phyloP scores from a whole-genome alignment of 805 yeast genomes.

The baker's yeast (Saccharomyces cerevisiae) region DNA sequence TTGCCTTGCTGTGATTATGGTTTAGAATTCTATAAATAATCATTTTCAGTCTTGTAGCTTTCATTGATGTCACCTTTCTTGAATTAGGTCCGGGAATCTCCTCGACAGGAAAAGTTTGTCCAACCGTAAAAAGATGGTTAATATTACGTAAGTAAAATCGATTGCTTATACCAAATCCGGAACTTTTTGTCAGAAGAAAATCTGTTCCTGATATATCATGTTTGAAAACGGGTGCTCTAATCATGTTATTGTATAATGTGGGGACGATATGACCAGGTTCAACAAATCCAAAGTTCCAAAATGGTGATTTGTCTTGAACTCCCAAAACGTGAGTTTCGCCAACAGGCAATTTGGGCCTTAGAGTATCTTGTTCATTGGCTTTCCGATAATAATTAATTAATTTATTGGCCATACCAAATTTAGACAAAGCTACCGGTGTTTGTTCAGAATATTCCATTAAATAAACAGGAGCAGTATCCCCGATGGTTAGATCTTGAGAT shows the following conservation, averaged over 20 bases:
- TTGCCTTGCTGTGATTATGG: conserved; percentile 60
- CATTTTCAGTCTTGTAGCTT: conserved; percentile 87
- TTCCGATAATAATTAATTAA: conserved; percentile 89
- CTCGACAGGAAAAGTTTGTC: conserved; percentile 86
- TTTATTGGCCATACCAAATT: conserved; percentile 94
- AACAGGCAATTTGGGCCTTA: conserved; percentile 77
- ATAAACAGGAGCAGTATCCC: conserved; percentile 73
- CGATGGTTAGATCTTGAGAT: conserved; percentile 69
- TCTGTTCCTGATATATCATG: conserved; percentile 77
- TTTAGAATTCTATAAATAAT: conserved; percentile 83
- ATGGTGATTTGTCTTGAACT: conserved; percentile 93
- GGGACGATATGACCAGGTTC: conserved; percentile 93
- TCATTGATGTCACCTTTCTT: conserved; percentile 86
- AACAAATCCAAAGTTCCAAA: conserved; percentile 97
- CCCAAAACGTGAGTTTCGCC: conserved; percentile 96
- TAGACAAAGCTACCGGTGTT: conserved; percentile 69
- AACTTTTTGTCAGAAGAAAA: conserved; percentile 68
- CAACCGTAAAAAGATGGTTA: conserved; percentile 73
- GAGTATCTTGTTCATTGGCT: conserved; percentile 65
- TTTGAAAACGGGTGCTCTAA: conserved; percentile 85
- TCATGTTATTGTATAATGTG: conserved; percentile 82
- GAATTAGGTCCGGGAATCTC: conserved; percentile 98
- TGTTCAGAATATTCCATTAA: conserved; percentile 89
- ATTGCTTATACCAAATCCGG: conserved; percentile 70
- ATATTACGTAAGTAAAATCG: conserved; percentile 61